These are phyloP conservation scores for Vitis hybrid DNA, from an alignment of 177 flowering plant species.

Conservation along the genomic window DNA sequence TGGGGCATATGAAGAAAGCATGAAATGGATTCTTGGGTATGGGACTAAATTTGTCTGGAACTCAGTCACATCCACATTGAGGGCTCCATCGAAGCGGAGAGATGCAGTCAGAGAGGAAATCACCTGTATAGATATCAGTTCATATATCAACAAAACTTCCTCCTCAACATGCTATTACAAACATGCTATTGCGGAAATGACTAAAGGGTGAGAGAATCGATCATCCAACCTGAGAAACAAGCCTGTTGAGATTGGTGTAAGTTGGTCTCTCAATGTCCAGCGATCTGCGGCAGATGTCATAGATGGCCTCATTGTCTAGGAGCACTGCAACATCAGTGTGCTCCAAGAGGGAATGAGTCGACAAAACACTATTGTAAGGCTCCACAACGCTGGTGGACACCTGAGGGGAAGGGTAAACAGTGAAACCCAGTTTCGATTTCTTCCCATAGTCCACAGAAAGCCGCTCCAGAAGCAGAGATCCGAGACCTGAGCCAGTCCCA, in stretches of 20 bases:
- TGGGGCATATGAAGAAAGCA: constrained; percentile 61
- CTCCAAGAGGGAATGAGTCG: constrained; percentile 65
- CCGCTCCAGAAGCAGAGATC: constrained; percentile 61
- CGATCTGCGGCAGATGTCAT: constrained; percentile 65
- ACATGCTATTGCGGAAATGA: too few relatives aligned
- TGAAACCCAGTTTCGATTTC: constrained; percentile 71
- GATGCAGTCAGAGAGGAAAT: constrained; percentile 72
- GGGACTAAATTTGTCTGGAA: constrained; percentile 75
- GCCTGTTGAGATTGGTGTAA: constrained; percentile 74
- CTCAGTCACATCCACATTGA: constrained; percentile 70
- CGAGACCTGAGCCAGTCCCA: constrained; percentile 79
- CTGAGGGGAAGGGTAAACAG: constrained; percentile 74
- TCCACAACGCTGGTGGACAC: constrained; percentile 75
- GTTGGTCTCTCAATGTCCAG: constrained; percentile 70
- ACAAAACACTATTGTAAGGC: constrained; percentile 68
- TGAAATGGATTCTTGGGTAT: constrained; percentile 63
- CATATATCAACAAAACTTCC: too few relatives aligned
- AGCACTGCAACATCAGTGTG: constrained; percentile 72
- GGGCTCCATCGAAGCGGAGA: constrained; percentile 69
- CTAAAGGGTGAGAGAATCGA: too few relatives aligned
- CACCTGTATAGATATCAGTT: constrained; percentile 30
- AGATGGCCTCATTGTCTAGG: constrained; percentile 68
- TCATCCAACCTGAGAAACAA: constrained; percentile 53
- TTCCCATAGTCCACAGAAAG: constrained; percentile 73
- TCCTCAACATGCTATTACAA: too few relatives aligned